Conservation (phyloP, 192 early-diverging fungal species). For the Coemansia sp. region DNA sequence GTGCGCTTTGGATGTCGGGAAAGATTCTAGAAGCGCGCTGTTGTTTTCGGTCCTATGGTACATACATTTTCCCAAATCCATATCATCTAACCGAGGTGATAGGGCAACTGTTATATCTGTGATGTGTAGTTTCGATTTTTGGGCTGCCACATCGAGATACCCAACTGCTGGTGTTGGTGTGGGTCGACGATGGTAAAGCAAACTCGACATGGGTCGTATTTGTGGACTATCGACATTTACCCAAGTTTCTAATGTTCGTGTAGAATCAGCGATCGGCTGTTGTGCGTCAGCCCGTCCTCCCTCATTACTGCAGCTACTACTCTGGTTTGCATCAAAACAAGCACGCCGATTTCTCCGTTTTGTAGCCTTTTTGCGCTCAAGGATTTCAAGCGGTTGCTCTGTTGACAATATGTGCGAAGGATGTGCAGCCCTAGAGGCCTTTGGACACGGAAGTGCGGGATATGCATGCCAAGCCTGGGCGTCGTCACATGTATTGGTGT, state of each 20-base stretch:
- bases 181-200: conserved; percentile 10
- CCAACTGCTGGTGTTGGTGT: background rate
- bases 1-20: background rate
- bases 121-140: background rate
- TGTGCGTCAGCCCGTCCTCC: background rate
- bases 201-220: conserved; percentile 18
- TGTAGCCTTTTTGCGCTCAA: background rate
- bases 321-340: background rate
- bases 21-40: background rate
- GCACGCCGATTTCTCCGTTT: background rate
- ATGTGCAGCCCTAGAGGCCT: background rate
- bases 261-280: background rate
- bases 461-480: background rate
- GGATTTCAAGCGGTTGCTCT: background rate
- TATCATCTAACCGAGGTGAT: background rate
- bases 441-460: background rate
- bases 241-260: background rate
- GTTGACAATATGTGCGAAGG: background rate
- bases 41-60: background rate
- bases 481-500: background rate
- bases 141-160: background rate
- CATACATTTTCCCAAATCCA: background rate
- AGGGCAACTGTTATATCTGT: background rate
- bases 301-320: conserved; percentile 1
- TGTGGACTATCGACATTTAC: background rate